Conservation (phyloP, 202 grass and related monocot genomes). For the Hordeum pubiflorum region DNA sequence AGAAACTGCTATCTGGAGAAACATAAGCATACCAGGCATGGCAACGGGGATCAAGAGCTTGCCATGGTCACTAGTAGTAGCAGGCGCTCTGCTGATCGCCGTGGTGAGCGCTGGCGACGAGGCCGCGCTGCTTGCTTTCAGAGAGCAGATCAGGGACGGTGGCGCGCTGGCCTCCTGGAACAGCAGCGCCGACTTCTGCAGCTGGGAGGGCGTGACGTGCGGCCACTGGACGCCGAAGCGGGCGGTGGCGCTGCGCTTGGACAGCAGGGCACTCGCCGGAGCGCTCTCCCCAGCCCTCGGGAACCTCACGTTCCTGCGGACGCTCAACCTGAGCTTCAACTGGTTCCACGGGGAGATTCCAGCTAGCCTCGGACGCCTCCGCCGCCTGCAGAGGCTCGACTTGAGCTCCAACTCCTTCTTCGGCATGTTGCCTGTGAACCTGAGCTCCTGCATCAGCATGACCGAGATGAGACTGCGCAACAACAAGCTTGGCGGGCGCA, state of each 20-base stretch:
- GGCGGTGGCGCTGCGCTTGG: constrained; percentile 19
- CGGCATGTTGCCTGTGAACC: constrained; percentile 11
- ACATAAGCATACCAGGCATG: background rate
- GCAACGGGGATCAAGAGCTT: background rate
- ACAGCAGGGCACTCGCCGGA: background rate
- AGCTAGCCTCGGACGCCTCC: background rate
- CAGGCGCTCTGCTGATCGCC: background rate
- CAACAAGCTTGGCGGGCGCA: background rate
- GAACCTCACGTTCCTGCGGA: constrained; percentile 18
- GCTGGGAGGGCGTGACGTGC: constrained; percentile 40
- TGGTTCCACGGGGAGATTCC: constrained; percentile 26
- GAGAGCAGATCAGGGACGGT: background rate
- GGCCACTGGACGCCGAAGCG: background rate
- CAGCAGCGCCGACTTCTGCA: constrained; percentile 7
- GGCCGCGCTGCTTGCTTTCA: constrained; percentile 22
- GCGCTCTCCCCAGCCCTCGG: constrained; percentile 27
- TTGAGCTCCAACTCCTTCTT: constrained; percentile 18
- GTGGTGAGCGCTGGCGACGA: background rate
- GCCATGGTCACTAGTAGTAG: background rate
- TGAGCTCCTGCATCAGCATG: background rate
- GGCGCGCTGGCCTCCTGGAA: constrained; percentile 32
- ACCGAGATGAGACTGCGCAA: background rate
- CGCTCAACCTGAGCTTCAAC: constrained; percentile 37
- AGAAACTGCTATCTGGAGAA: background rate
- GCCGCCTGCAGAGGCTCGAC: background rate